Evolutionary conservation across 352 stramenopile species (phyloP).

Genomic region (Peronospora belbahrii): DNA sequence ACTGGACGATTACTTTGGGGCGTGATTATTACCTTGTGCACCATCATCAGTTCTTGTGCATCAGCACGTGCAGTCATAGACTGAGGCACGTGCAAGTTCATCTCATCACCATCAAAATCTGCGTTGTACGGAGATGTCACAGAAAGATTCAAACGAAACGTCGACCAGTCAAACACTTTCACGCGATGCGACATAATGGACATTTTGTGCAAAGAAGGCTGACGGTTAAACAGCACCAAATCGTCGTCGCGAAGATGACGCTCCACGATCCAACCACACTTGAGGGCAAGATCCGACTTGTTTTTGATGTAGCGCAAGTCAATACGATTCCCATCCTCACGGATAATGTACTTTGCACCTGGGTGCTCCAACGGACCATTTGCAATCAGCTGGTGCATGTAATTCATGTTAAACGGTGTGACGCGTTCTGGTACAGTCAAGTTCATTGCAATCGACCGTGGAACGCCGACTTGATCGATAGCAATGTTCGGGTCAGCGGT

Average conservation of each 20-base stretch:
- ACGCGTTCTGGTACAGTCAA: slow-evolving; percentile 97
- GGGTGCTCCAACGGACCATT: slow-evolving; percentile 96
- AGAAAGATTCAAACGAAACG: slow-evolving; percentile 98
- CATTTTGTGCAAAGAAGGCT: slow-evolving; percentile 99
- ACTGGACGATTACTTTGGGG: slow-evolving; percentile 98
- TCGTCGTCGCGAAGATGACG: slow-evolving; percentile 97
- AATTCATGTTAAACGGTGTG: slow-evolving; percentile 97
- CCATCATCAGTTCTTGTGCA: slow-evolving; percentile 97
- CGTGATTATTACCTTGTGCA: slow-evolving; percentile 97
- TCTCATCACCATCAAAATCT: slow-evolving; percentile 99
- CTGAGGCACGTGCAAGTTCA: slow-evolving; percentile 98
- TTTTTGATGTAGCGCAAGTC: slow-evolving; percentile 98
- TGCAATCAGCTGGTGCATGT: slow-evolving; percentile 93
- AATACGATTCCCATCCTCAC: slow-evolving; percentile 94
- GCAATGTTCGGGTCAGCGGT: slow-evolving; percentile 98
- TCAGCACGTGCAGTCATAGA: slow-evolving; percentile 95
- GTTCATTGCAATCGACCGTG: slow-evolving; percentile 97
- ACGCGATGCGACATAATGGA: slow-evolving; percentile 99
- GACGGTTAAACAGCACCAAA: slow-evolving; percentile 99
- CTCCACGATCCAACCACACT: slow-evolving; percentile 98
- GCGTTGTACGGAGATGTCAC: slow-evolving; percentile 99
- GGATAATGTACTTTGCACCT: slow-evolving; percentile 97
- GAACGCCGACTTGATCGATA: slow-evolving; percentile 98
- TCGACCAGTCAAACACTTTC: slow-evolving; percentile 99
- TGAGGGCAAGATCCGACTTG: slow-evolving; percentile 92